These are phyloP conservation scores for Eucalyptus fibrosa DNA, from an alignment of 345 rosid genomes.

Conservation along the genomic window DNA sequence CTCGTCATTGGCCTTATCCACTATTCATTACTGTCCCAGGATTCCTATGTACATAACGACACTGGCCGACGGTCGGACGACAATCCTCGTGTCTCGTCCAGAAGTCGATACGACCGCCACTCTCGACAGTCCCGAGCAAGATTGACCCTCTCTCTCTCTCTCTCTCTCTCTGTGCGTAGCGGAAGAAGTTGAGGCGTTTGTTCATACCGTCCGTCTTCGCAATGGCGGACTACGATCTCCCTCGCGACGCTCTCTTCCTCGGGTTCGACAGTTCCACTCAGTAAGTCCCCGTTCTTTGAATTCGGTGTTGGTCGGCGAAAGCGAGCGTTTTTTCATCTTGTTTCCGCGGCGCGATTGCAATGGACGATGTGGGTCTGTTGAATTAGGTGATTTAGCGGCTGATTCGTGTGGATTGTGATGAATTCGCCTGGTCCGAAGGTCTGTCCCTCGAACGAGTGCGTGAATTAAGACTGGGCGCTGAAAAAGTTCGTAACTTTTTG, in stretches of 20 bases:
- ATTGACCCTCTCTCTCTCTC: not conserved
- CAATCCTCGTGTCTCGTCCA: not conserved
- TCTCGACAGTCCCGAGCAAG: not conserved
- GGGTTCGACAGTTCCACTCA: constrained; percentile 93
- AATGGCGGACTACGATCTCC: constrained; percentile 52
- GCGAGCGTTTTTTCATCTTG: not conserved
- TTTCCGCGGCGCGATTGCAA: not conserved
- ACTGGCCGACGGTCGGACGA: not conserved
- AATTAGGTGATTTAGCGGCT: not conserved
- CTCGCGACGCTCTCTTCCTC: constrained; percentile 62
- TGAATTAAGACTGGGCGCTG: not conserved
- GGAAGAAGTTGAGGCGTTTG: not conserved
- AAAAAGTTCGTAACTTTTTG: not conserved
- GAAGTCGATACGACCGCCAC: not conserved
- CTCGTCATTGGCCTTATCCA: not conserved
- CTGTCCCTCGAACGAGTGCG: not conserved
- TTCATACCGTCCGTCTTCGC: not conserved
- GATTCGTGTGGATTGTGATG: not conserved
- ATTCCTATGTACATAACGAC: not conserved
- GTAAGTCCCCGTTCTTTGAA: constrained; percentile 18
- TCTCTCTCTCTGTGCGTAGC: not conserved
- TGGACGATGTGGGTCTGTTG: not conserved
- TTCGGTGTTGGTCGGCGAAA: not conserved
- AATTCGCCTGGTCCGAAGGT: not conserved
- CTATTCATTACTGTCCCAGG: not conserved